Evolutionary conservation across 805 yeast species (phyloP).

Genomic region (Kluyveromyces nonfermentans): DNA sequence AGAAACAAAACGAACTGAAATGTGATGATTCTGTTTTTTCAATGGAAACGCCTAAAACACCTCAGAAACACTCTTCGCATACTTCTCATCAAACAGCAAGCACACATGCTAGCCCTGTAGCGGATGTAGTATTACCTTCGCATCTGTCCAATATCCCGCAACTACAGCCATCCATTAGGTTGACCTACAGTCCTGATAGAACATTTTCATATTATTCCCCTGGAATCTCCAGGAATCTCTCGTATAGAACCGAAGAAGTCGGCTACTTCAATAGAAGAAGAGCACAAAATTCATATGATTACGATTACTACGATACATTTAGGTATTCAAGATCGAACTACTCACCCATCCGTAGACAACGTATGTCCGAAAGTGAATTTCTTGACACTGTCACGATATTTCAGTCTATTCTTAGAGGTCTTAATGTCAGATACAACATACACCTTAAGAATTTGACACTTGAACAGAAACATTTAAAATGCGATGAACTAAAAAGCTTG

Average conservation of each 20-base stretch:
- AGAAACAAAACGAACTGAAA: background rate
- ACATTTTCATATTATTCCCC: constrained; percentile 28
- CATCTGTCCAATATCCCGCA: constrained; percentile 1
- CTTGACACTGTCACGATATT: constrained; percentile 36
- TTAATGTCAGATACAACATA: constrained; percentile 51
- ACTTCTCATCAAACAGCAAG: constrained; percentile 3
- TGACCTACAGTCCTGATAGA: constrained; percentile 22
- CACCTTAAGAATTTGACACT: constrained; percentile 41
- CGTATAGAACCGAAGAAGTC: constrained; percentile 15
- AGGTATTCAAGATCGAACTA: constrained; percentile 13
- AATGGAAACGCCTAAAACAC: constrained; percentile 1
- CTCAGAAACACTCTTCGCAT: background rate
- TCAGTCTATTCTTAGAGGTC: constrained; percentile 67
- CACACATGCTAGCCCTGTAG: background rate
- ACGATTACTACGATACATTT: constrained; percentile 16
- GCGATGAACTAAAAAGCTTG: constrained; percentile 31
- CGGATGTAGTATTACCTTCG: constrained; percentile 4
- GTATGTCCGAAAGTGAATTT: constrained; percentile 25
- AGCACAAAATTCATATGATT: constrained; percentile 17
- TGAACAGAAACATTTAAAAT: background rate
- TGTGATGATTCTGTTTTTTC: background rate
- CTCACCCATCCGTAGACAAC: constrained; percentile 23
- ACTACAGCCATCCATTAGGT: constrained; percentile 3
- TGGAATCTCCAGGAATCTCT: constrained; percentile 20
- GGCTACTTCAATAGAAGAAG: constrained; percentile 24